Evolutionary conservation across 441 rosid genomes (phyloP).

Genomic region (Biscutella laevigata): DNA sequence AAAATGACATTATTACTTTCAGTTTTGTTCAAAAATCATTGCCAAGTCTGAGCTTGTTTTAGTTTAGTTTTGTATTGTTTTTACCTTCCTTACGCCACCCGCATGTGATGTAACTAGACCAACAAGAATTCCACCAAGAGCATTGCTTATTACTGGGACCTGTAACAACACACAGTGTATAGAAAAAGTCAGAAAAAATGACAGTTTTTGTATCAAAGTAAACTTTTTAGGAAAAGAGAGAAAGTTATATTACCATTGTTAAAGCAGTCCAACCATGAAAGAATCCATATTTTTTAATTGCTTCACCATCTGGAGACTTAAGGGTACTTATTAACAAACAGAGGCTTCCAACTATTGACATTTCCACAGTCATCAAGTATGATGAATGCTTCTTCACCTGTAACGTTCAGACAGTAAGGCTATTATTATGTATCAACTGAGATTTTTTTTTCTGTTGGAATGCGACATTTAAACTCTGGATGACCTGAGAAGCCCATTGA

Average conservation of each 20-base stretch:
- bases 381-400: conserved; percentile 94
- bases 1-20: background rate
- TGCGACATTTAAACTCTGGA: conserved; percentile 9
- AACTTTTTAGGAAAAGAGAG: background rate
- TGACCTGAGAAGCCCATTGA: conserved; percentile 99
- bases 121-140: conserved; percentile 93
- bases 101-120: conserved; percentile 91
- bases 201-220: background rate
- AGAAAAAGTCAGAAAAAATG: background rate
- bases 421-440: background rate
- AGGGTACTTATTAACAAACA: conserved; percentile 71
- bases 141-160: conserved; percentile 75
- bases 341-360: conserved; percentile 90
- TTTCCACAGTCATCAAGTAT: conserved; percentile 92
- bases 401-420: conserved; percentile 5
- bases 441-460: background rate
- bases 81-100: conserved; percentile 95
- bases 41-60: no score
- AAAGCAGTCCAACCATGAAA: conserved; percentile 94
- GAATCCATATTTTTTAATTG: conserved; percentile 66
- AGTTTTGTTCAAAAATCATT: background rate
- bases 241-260: conserved; percentile 38
- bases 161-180: conserved; percentile 20
- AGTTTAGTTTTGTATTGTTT: no score
- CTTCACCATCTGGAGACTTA: conserved; percentile 95